These are phyloP conservation scores for Lasiodiplodia hormozganensis DNA, from an alignment of 2,329 filamentous ascomycete genomes.

Conservation along the genomic window DNA sequence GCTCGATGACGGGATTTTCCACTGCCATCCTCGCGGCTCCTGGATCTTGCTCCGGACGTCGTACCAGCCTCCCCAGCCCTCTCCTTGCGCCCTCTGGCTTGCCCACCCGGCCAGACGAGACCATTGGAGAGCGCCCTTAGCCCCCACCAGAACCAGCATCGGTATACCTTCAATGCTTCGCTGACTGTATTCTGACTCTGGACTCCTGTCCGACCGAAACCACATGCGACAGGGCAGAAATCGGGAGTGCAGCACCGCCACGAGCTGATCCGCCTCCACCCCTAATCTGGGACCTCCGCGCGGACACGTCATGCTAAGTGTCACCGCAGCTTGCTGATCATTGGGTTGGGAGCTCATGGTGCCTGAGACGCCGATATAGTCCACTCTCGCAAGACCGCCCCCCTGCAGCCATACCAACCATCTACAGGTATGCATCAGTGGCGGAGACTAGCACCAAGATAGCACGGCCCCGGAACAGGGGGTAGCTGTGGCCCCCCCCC, in stretches of 20 bases:
- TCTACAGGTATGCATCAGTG: too few relatives aligned
- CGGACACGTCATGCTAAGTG: conserved; percentile 9
- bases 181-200: neutral
- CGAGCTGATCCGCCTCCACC: conserved; percentile 4
- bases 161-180: neutral
- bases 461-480: too few relatives aligned
- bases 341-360: neutral
- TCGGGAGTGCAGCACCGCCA: conserved; percentile 4
- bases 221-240: neutral
- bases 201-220: neutral
- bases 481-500: too few relatives aligned
- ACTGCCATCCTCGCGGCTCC: conserved; percentile 7
- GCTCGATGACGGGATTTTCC: neutral
- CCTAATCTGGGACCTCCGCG: neutral
- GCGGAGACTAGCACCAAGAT: neutral
- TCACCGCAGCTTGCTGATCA: conserved; percentile 4
- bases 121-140: neutral
- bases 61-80: neutral
- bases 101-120: too few relatives aligned
- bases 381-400: neutral
- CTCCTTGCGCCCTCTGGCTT: neutral
- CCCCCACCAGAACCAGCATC: neutral
- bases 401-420: neutral
- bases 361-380: neutral
- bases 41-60: neutral